Conservation (phyloP, 148 eudicot genomes). For the Rhododendron mucronatum region DNA sequence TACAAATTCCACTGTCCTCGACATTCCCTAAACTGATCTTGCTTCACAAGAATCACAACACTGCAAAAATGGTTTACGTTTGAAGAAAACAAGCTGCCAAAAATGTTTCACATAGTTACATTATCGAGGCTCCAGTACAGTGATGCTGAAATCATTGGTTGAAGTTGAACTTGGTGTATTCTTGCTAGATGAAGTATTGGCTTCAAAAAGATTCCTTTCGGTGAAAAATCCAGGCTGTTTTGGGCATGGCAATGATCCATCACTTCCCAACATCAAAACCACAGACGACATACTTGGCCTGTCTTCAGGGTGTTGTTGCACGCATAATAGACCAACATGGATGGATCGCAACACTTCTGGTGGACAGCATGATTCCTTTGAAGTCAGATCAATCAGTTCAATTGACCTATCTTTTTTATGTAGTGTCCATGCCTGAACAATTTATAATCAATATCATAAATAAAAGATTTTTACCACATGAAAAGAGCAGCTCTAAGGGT, state of each 20-base stretch:
- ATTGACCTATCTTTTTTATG: constrained; percentile 15
- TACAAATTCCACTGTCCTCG: not conserved
- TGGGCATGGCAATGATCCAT: not conserved
- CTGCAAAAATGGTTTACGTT: not conserved
- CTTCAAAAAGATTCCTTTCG: not conserved
- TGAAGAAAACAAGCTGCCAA: not conserved
- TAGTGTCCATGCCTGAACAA: constrained; percentile 23
- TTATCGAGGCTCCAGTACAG: not conserved
- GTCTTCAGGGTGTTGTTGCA: not conserved
- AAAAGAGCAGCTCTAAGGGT: not conserved
- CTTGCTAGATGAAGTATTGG: not conserved
- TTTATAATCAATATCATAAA: not conserved
- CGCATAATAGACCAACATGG: constrained; percentile 11
- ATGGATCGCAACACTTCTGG: constrained; percentile 14
- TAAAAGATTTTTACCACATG: not conserved
- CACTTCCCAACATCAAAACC: not conserved
- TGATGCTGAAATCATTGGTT: not conserved
- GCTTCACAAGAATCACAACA: not conserved
- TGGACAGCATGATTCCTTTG: not conserved
- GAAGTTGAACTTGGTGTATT: constrained; percentile 1
- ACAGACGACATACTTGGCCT: not conserved
- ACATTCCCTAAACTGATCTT: not conserved
- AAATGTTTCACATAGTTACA: not conserved
- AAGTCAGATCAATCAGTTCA: constrained; percentile 9
- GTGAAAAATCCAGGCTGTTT: not conserved